Conservation (phyloP, 768 basidiomycete species). For the Calocybe gangraenosa region DNA sequence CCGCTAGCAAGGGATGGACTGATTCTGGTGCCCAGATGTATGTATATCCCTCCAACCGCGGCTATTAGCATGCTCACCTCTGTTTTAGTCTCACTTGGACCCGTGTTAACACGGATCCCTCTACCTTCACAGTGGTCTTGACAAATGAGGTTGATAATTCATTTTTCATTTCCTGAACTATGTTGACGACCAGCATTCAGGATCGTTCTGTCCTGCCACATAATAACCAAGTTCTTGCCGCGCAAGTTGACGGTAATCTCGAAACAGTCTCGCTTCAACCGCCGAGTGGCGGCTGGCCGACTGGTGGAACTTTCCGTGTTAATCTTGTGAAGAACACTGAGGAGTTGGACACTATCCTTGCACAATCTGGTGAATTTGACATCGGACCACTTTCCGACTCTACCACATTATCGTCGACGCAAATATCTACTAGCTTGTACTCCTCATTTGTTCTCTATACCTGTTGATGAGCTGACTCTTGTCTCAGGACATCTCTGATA, state of each 20-base stretch:
- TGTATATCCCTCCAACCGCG: slow-evolving; percentile 6
- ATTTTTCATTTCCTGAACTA: slow-evolving; percentile 1
- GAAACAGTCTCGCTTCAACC: slow-evolving; percentile 39
- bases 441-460: slow-evolving; percentile 6
- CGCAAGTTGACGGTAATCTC: slow-evolving; percentile 48
- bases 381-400: slow-evolving; percentile 27
- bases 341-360: slow-evolving; percentile 50
- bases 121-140: slow-evolving; percentile 67
- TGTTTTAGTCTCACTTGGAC: slow-evolving; percentile 50
- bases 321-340: slow-evolving; percentile 57
- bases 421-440: slow-evolving; percentile 19
- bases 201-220: slow-evolving; percentile 26
- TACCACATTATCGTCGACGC: slow-evolving; percentile 12
- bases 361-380: slow-evolving; percentile 66
- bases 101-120: slow-evolving; percentile 60
- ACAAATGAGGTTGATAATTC: slow-evolving; percentile 49
- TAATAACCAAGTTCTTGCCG: slow-evolving; percentile 47
- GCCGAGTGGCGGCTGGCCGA: slow-evolving; percentile 63
- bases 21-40: slow-evolving; percentile 47
- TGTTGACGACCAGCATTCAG: slow-evolving; percentile 20
- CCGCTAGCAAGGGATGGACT: slow-evolving; percentile 47
- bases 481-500: not conserved
- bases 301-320: slow-evolving; percentile 61
- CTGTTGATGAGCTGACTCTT: slow-evolving; percentile 1
- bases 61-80: not conserved